A percentile compares a stretch with the other conserved stretches of the same genome.
phyloP scores from a whole-genome alignment of 2,329 filamentous ascomycete species.

The Paecilomyces variotii region DNA sequence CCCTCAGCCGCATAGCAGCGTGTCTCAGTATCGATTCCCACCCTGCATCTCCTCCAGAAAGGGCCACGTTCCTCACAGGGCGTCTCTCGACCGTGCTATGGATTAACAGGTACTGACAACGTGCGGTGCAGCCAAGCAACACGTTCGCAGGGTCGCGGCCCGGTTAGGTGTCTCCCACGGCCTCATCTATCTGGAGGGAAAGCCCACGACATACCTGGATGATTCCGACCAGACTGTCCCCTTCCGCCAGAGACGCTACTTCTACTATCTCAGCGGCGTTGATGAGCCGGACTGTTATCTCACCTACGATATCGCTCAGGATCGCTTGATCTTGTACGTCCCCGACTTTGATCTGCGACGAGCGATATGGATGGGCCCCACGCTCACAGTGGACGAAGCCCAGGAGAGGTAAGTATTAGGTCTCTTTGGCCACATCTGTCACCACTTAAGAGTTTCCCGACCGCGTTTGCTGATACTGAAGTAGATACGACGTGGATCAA shows the following conservation, averaged over 20 bases:
- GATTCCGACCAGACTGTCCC: constrained; percentile 52
- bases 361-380: constrained; percentile 37
- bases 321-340: constrained; percentile 65
- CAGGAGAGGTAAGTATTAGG: constrained; percentile 32
- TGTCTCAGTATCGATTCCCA: not conserved
- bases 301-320: constrained; percentile 50
- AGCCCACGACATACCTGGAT: constrained; percentile 42
- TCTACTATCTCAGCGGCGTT: constrained; percentile 52
- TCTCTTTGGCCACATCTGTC: not conserved
- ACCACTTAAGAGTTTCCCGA: not conserved
- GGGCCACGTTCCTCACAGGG: not conserved
- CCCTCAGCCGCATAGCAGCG: not conserved
- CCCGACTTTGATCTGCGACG: constrained; percentile 55
- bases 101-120: constrained; percentile 1
- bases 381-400: constrained; percentile 47
- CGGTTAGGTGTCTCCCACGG: constrained; percentile 37
- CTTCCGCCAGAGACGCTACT: constrained; percentile 55
- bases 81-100: not conserved
- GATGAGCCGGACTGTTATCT: constrained; percentile 48
- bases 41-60: not conserved
- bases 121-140: constrained; percentile 37
- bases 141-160: constrained; percentile 40
- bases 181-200: constrained; percentile 50
- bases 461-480: not conserved
- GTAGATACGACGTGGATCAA: constrained; percentile 61